These are phyloP conservation scores for Aspergillus melleus DNA, from an alignment of 2,329 filamentous ascomycete species.

Conservation along the genomic window DNA sequence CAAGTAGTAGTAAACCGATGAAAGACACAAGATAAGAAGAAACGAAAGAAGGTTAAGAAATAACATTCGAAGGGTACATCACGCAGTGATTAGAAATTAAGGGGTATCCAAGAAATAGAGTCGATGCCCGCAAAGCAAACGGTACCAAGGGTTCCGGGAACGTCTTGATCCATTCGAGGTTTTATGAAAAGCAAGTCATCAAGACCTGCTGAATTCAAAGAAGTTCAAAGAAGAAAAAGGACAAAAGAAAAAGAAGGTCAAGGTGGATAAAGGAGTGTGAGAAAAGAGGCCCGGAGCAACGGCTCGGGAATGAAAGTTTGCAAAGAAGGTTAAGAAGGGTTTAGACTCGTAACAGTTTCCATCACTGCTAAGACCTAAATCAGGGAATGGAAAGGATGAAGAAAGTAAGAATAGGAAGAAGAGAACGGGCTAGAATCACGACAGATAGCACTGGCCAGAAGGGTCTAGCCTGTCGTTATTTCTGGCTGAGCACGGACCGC, in stretches of 20 bases:
- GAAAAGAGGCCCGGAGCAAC: not conserved
- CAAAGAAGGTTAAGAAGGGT: not conserved
- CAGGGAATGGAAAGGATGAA: conserved; percentile 3
- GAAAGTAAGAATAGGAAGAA: not conserved
- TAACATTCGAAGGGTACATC: conserved; percentile 12
- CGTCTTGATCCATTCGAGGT: not conserved
- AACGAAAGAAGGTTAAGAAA: not conserved
- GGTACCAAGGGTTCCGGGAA: not conserved
- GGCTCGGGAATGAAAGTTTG: conserved; percentile 11
- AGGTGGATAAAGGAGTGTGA: not conserved
- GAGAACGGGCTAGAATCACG: not conserved
- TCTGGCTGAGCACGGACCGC: not conserved
- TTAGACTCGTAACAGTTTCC: not conserved
- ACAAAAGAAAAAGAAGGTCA: conserved; percentile 6
- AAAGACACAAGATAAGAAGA: conserved; percentile 9
- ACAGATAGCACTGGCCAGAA: not conserved
- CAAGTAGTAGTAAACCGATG: conserved; percentile 7
- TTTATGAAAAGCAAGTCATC: not conserved
- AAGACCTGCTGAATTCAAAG: conserved; percentile 16
- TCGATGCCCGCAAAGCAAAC: conserved; percentile 17
- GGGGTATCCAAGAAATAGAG: conserved; percentile 27
- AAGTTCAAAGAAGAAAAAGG: conserved; percentile 7
- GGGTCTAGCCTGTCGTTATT: not conserved
- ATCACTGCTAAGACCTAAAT: conserved; percentile 12
- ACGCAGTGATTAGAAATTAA: conserved; percentile 25